phyloP scores from a whole-genome alignment of 371 early-diverging fungal species.

The Nematocida ausubeli region DNA sequence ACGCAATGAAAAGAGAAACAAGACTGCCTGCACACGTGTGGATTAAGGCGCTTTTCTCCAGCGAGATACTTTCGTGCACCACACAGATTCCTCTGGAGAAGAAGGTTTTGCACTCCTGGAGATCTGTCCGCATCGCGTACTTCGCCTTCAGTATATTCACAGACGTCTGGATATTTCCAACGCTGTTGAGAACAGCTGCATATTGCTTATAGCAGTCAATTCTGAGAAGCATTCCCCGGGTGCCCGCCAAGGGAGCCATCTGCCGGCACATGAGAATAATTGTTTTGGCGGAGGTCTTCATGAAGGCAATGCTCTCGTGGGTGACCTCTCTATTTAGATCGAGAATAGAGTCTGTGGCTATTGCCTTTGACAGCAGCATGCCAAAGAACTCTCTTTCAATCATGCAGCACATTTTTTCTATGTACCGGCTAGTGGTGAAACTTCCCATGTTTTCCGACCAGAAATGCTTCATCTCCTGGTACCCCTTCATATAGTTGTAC shows the following conservation, averaged over 20 bases:
- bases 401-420: conserved; percentile 21
- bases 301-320: not conserved
- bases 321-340: conserved; percentile 2
- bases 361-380: conserved; percentile 1
- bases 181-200: conserved; percentile 15
- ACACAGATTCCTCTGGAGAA: conserved; percentile 7
- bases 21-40: conserved; percentile 16
- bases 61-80: conserved; percentile 21
- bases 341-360: conserved; percentile 1
- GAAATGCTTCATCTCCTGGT: conserved; percentile 50
- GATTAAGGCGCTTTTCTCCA: conserved; percentile 34
- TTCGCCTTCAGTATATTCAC: conserved; percentile 1
- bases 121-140: not conserved
- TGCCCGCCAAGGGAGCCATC: not conserved
- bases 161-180: conserved; percentile 25
- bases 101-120: conserved; percentile 15
- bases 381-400: conserved; percentile 47
- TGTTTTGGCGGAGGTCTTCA: conserved; percentile 46
- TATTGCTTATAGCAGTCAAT: conserved; percentile 44
- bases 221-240: not conserved
- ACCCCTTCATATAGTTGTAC: conserved; percentile 16
- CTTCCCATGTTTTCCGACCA: conserved; percentile 9
- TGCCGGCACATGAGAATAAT: conserved; percentile 38
- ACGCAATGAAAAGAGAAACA: conserved; percentile 32
- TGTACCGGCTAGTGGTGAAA: conserved; percentile 16